Evolutionary conservation across 805 yeast genomes (phyloP).

Genomic region (Pichia scutulata): DNA sequence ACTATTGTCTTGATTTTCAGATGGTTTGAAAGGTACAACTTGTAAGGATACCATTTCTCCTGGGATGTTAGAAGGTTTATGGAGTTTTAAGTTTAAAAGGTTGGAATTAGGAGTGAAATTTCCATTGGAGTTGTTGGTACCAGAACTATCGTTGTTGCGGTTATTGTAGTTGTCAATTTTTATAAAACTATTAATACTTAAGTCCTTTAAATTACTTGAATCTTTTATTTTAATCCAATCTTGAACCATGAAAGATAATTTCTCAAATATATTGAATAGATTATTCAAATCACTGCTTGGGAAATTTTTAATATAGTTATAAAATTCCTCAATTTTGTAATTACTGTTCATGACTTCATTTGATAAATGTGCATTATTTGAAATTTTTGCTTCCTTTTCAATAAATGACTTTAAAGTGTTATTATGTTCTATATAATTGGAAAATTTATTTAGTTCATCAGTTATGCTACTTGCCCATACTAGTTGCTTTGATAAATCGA

Average conservation of each 20-base stretch:
- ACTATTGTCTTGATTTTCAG: neutral
- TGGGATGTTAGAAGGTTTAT: slow-evolving; percentile 1
- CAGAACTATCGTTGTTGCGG: neutral
- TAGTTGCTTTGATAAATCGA: neutral
- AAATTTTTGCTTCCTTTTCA: neutral
- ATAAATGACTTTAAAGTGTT: neutral
- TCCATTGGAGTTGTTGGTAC: neutral
- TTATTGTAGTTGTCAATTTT: neutral
- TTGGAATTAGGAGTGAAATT: too few relatives aligned
- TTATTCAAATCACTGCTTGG: slow-evolving; percentile 8
- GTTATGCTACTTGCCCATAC: neutral
- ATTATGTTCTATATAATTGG: neutral
- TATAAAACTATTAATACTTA: neutral
- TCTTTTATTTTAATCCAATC: slow-evolving; percentile 5
- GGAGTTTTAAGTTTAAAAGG: neutral
- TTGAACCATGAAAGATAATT: neutral
- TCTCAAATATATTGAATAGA: neutral
- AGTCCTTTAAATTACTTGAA: neutral
- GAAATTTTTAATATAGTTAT: slow-evolving; percentile 7
- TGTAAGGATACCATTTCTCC: slow-evolving; percentile 25
- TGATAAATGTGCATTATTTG: neutral
- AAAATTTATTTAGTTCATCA: neutral
- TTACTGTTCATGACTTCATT: neutral
- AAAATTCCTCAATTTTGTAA: slow-evolving; percentile 13
- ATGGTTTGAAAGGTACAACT: slow-evolving; percentile 27